A percentile compares a stretch with the other conserved stretches of the same genome.
phyloP scores from a whole-genome alignment of 345 rosid genomes.

The Raphanus sativus region DNA sequence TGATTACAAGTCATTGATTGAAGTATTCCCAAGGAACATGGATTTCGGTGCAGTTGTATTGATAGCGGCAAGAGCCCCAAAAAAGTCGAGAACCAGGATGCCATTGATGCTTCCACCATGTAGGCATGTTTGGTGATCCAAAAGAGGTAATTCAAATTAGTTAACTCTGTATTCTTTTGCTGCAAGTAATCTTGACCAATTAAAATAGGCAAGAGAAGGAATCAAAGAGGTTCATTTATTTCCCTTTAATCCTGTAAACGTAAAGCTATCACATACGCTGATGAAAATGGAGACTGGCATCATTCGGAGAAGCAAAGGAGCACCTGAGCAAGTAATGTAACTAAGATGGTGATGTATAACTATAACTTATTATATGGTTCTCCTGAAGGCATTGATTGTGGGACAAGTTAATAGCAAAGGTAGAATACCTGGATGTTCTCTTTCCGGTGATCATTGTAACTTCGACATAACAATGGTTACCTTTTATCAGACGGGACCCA shows the following conservation, averaged over 20 bases:
- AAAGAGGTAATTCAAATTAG: slow-evolving; percentile 50
- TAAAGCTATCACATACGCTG: slow-evolving; percentile 83
- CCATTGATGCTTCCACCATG: slow-evolving; percentile 87
- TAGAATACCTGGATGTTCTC: slow-evolving; percentile 23
- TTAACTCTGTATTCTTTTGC: neutral
- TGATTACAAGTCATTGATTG: too few species aligned
- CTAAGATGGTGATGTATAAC: too few species aligned
- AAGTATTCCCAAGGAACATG: too few species aligned
- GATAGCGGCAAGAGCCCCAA: slow-evolving; percentile 40
- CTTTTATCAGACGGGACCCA: slow-evolving; percentile 64
- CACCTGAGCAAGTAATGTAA: slow-evolving; percentile 75
- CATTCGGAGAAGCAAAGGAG: slow-evolving; percentile 74
- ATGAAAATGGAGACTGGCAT: slow-evolving; percentile 68
- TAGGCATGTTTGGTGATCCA: slow-evolving; percentile 79
- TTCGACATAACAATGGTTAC: slow-evolving; percentile 72
- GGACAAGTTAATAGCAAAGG: slow-evolving; percentile 47
- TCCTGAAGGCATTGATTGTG: slow-evolving; percentile 58
- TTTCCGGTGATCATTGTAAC: slow-evolving; percentile 48
- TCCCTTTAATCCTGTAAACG: slow-evolving; percentile 98
- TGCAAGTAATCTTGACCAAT: neutral
- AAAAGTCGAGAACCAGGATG: slow-evolving; percentile 85
- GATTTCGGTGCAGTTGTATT: too few species aligned
- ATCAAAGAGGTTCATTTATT: slow-evolving; percentile 84
- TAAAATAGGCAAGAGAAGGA: slow-evolving; percentile 74
- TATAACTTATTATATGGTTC: too few species aligned